Evolutionary conservation across 139 green algal species (phyloP).

Genomic region (Microglena sp.): DNA sequence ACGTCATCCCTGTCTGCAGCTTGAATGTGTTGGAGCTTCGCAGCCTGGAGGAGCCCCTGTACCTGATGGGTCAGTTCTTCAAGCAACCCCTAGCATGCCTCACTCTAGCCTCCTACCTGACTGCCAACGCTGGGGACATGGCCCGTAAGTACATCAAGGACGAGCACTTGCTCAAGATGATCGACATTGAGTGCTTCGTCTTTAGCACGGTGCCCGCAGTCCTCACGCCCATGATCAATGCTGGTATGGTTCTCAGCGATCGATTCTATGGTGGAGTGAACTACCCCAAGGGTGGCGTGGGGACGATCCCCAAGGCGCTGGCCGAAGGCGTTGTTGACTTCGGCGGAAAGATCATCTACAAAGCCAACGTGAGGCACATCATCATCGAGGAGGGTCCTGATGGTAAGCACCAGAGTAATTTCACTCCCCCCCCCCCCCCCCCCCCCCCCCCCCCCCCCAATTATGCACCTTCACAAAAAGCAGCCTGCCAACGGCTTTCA

Average conservation of each 20-base stretch:
- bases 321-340: constrained; percentile 58
- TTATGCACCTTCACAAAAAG: no score
- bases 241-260: constrained; percentile 79
- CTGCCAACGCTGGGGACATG: constrained; percentile 67
- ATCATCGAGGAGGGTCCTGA: constrained; percentile 36
- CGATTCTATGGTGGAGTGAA: constrained; percentile 80
- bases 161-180: constrained; percentile 74
- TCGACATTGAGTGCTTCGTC: constrained; percentile 89
- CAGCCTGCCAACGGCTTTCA: no score
- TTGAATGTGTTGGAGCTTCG: constrained; percentile 69
- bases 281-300: constrained; percentile 77
- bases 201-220: constrained; percentile 76
- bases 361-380: constrained; percentile 82
- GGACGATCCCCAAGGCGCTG: constrained; percentile 65
- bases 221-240: constrained; percentile 87
- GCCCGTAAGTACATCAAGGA: constrained; percentile 77
- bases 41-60: constrained; percentile 81
- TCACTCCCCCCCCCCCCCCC: no score
- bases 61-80: constrained; percentile 69
- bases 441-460: no score
- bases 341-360: constrained; percentile 79
- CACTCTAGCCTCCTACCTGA: constrained; percentile 61
- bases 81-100: constrained; percentile 61
- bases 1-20: no score
- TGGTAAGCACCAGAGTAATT: no score